Base-by-base conservation (phyloP, 305 asterid genomes). In the Fraxinus angustifolia region DNA sequence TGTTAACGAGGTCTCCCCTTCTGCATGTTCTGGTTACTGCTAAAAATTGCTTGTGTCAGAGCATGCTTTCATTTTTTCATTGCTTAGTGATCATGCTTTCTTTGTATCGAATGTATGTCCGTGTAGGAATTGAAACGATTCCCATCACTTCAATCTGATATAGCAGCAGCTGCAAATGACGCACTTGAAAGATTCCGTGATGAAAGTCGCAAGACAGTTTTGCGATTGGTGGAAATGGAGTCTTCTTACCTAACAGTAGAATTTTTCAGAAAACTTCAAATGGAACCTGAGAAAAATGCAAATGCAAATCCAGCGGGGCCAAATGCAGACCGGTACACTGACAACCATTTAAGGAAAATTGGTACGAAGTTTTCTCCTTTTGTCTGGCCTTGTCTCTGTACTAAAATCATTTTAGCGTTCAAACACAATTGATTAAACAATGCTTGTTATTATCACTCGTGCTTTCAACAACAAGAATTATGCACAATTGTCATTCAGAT, bases 141-240 rank as follows among this genome's bases (percentile, higher is more conserved):
- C 89, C 98, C 98, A 0, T 85, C 98, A 3, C 96, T 96, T 78
- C 98, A 94, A 82, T 72, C 97, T 79, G 98, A 96, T 75, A 94
- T 94, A 86, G 98, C 98, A 83, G 88, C 95, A 34, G 93, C 98
- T 58, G 92, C 99, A 74, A 96, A 96, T 90, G 99, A 96, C 5
- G 88, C 99, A 76, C 89, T 96, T n/a, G 98, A 96, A 89, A 92
- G 86, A 86, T 96, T 94, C 81, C 97, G 98, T 19, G 98, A 96
- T 75, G 98, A 96, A 82, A 91, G 99, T 79, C 97, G 98, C 6
- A 92, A 73, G 87, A 93, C 99, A 73, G 94, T 96, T 85, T n/a
- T 83, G 81, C 88, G 99, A 56, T 90, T 96, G 86, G 99, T 96
- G 78, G 98, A 96, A 85, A 96, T 96, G 98, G 98, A 96, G 87